Conservation (phyloP, 78 protist species). For the Monocercomonoides exilis region DNA sequence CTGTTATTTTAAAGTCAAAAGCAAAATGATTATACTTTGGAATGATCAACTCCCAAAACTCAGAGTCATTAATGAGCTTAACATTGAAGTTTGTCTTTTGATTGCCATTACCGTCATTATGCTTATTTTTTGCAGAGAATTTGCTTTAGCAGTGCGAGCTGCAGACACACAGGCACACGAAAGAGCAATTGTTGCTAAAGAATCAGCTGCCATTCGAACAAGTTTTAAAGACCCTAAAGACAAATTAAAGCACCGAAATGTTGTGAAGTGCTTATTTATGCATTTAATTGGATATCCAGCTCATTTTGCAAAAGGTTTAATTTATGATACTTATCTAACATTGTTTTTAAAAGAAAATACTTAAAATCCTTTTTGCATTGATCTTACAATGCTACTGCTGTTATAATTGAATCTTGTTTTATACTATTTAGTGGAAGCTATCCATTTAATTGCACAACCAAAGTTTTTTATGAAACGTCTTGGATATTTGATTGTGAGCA, state of each 20-base stretch:
- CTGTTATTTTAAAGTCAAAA: not conserved
- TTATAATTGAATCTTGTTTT: too few species aligned
- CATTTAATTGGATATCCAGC: slow-evolving; percentile 4
- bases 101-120: not conserved
- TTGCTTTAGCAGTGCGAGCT: not conserved
- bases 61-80: too few species aligned
- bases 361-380: too few species aligned
- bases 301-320: not conserved
- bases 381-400: too few species aligned
- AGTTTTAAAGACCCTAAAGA: not conserved
- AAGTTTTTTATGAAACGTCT: not conserved
- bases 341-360: too few species aligned
- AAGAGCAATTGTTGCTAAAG: not conserved
- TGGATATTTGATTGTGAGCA: not conserved
- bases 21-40: too few species aligned
- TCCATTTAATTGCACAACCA: not conserved
- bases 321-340: too few species aligned
- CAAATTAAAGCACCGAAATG: not conserved
- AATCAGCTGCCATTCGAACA: not conserved
- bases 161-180: not conserved
- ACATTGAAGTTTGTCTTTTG: not conserved
- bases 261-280: not conserved
- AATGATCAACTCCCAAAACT: too few species aligned
- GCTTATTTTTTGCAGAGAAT: not conserved
- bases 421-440: slow-evolving; percentile 7